Evolutionary conservation across 1,139 yeast species (phyloP).

Genomic region (Yamadazyma atmosphaerica): DNA sequence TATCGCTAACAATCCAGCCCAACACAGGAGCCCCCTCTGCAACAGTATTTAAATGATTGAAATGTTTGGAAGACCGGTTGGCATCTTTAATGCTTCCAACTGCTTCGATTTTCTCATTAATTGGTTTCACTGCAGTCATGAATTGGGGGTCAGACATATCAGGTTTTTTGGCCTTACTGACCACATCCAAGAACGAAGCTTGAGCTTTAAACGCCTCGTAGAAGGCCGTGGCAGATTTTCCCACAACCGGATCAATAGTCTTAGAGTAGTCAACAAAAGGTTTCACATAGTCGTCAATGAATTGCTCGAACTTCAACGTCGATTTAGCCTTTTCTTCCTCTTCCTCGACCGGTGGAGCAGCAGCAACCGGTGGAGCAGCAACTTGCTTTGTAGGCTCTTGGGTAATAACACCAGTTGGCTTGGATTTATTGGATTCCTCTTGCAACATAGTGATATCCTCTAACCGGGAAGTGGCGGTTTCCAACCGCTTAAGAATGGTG

Average conservation of each 20-base stretch:
- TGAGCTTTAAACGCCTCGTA: slow-evolving; percentile 63
- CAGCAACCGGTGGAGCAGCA: slow-evolving; percentile 8
- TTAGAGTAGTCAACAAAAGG: slow-evolving; percentile 64
- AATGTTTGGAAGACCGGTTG: slow-evolving; percentile 64
- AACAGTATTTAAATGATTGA: slow-evolving; percentile 76
- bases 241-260: slow-evolving; percentile 62
- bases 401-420: background rate
- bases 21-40: slow-evolving; percentile 88
- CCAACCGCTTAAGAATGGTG: slow-evolving; percentile 79
- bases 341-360: slow-evolving; percentile 14
- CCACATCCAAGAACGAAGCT: slow-evolving; percentile 57
- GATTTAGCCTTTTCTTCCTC: slow-evolving; percentile 39
- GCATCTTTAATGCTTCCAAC: slow-evolving; percentile 69
- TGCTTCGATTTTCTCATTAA: slow-evolving; percentile 58
- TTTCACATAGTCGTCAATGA: slow-evolving; percentile 51
- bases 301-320: slow-evolving; percentile 53
- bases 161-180: slow-evolving; percentile 65
- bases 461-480: slow-evolving; percentile 89
- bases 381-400: background rate
- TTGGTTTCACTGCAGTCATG: slow-evolving; percentile 62
- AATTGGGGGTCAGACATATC: slow-evolving; percentile 54
- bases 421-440: slow-evolving; percentile 42
- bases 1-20: slow-evolving; percentile 82
- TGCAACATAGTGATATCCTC: slow-evolving; percentile 87
- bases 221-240: slow-evolving; percentile 57